A percentile compares a stretch with the other conserved stretches of the same genome.
Evolutionary conservation across 192 early-diverging fungal species (phyloP).

Genomic region (Gigaspora rosea): DNA sequence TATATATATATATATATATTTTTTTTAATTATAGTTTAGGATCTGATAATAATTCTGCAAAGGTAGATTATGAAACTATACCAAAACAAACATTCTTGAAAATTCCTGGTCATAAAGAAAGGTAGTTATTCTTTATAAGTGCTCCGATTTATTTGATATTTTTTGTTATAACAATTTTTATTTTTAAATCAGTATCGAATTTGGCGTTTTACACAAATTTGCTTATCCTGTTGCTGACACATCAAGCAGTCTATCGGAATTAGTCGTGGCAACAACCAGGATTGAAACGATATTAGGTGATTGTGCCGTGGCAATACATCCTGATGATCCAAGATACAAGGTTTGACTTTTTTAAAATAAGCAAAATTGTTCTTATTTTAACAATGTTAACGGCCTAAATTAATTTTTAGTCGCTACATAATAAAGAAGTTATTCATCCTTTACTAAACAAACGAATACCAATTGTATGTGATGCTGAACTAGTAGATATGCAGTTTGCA

Average conservation of each 20-base stretch:
- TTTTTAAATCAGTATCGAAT: conserved; percentile 76
- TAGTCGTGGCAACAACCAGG: conserved; percentile 95
- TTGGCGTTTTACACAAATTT: conserved; percentile 90
- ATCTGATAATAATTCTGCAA: conserved; percentile 7
- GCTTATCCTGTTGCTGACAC: conserved; percentile 83
- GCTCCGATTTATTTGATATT: background rate
- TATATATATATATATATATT: too few species aligned
- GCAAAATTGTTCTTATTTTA: too few species aligned
- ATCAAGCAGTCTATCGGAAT: conserved; percentile 51
- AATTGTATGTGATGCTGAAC: conserved; percentile 78
- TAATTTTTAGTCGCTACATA: conserved; percentile 47
- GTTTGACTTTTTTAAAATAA: conserved; percentile 34
- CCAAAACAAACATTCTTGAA: conserved; percentile 65
- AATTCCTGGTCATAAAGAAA: conserved; percentile 76
- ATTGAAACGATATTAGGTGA: conserved; percentile 99
- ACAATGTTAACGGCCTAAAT: too few species aligned
- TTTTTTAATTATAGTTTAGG: conserved; percentile 7
- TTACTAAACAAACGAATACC: conserved; percentile 76
- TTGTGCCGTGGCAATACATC: conserved; percentile 91
- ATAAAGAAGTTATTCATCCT: conserved; percentile 80
- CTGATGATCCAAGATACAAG: conserved; percentile 82
- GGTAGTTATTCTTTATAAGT: conserved; percentile 42
- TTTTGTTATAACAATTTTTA: background rate
- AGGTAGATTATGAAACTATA: conserved; percentile 84
- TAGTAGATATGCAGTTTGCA: conserved; percentile 90